Evolutionary conservation across 2,329 filamentous ascomycete species (phyloP), one percentile per base, ranked within the genome.

Genomic region (Aspergillus quadrilineatus): DNA sequence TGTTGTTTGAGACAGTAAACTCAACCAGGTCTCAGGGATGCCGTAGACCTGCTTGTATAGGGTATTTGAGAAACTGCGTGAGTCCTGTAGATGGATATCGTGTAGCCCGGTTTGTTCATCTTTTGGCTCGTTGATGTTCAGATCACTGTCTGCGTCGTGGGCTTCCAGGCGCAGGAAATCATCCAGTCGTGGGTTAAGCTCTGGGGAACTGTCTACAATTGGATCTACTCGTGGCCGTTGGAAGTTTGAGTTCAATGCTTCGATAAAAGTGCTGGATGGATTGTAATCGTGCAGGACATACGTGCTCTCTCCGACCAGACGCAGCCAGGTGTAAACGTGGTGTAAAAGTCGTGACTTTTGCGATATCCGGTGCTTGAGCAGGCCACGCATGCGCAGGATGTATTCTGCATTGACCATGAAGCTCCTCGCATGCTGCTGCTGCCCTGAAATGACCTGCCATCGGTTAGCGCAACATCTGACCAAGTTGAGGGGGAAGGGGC

Each of bases 1-100:
- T 1, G 75, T 77, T 1, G 75, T 77, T 55, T 77, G 75, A 0
- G 76, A 78, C 12, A 79, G 66, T 3, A 77, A 65, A 34, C 73
- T 76, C 2, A 78, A 66, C 74, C 75, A 78, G 12, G 73, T 76
- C 49, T 78, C 76, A 0, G 75, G 69, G 10, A 78, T 73, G 2
- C 75, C 75, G 49, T 78, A 78, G 6, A 78, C 70, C 29, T 77
- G 67, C 42, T 68, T 69, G 57, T 75, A 76, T 28, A 77, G 67
- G 0, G 71, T 75, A 3, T 69, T 65, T 9, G 66, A 63, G 36
- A 67, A 71, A 6, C 63, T 67, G 6, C 71, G 62, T 1, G 68
- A 70, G 48, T 74, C 71, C 44, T 74, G 67, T 0, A 75, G 65
- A 50, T 77, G 74, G n/a, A 76, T 76, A 42, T 77, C 75, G 36